Conservation (phyloP, 176 grass and related monocot species). For the Calamus simplicifolius region DNA sequence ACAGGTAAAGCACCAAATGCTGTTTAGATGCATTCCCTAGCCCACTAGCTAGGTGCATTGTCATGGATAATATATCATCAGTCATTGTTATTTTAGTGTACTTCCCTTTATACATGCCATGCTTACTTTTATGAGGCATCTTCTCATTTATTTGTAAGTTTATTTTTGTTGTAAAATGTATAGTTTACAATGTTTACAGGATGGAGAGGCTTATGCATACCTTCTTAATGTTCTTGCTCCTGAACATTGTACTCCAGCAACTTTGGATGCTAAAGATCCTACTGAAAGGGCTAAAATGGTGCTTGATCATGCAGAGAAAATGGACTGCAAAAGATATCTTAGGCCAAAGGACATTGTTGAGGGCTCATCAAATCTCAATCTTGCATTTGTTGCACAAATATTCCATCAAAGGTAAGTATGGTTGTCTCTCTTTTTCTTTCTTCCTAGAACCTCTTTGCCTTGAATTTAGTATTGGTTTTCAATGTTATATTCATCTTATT, state of each 20-base stretch:
- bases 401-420: conserved; percentile 77
- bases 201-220: conserved; percentile 96
- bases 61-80: no score
- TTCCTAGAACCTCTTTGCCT: neutral
- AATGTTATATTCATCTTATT: no score
- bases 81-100: no score
- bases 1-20: no score
- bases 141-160: no score
- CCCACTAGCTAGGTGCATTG: no score
- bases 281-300: conserved; percentile 87
- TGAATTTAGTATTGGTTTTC: neutral
- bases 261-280: conserved; percentile 63
- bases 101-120: neutral
- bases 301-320: conserved; percentile 89
- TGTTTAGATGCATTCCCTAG: no score
- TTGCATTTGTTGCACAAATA: conserved; percentile 98
- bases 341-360: conserved; percentile 94
- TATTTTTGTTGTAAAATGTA: no score
- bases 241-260: conserved; percentile 55
- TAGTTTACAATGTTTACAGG: conserved; percentile 30
- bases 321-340: conserved; percentile 93
- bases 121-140: neutral
- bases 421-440: neutral
- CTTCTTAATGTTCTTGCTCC: conserved; percentile 97
- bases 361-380: conserved; percentile 97